Base-by-base conservation (phyloP, 2,329 filamentous ascomycete species). In the Trichoderma koningii region DNA sequence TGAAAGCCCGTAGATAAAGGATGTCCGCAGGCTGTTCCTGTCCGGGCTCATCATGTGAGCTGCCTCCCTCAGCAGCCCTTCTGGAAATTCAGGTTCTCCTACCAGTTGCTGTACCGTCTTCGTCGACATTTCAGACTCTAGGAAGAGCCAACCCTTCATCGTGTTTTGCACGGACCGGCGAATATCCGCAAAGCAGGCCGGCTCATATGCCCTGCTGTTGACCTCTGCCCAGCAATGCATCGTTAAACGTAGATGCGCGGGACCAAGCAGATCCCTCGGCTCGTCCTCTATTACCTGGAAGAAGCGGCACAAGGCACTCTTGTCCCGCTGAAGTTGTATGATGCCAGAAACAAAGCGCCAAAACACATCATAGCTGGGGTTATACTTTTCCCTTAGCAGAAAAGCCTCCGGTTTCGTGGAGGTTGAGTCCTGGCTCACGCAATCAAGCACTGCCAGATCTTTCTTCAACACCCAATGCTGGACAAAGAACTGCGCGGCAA, bases 401-500 rank as follows among this genome's bases (percentile, higher is more conserved):
- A 51, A 51, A 1, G 26, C 28, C 17, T 51, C 48, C 26, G 48
- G 26, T 10, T 28, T n/a, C 1, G 7, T 30, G 0, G 48, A 26
- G 26, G 9, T 28, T 51, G 48, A 12, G 10, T 51, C 28, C 17
- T 51, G 30, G 23, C 4, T n/a, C 17, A 7, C 1, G n/a, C 10
- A 51, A 19, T 51, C 48, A 30, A 51, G 30, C 1, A 51, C 48
- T 1, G 30, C 6, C 3, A 51, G 26, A 12, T 51, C 26, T 12
- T 51, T 51, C 15, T 14, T 30, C 15, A 21, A n/a, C 17, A 28
- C 19, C 55, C 44, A 62, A 15, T 52, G 44, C 6, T 23, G 55
- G 50, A 26, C 30, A 19, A 59, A 59, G 42, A 44, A 59, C 4
- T 44, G 55, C 4, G 55, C 55, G 7, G 55, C 55, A 59, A 59